Evolutionary conservation across 73 alveolate genomes (phyloP).

Genomic region (Paramecium caudatum): DNA sequence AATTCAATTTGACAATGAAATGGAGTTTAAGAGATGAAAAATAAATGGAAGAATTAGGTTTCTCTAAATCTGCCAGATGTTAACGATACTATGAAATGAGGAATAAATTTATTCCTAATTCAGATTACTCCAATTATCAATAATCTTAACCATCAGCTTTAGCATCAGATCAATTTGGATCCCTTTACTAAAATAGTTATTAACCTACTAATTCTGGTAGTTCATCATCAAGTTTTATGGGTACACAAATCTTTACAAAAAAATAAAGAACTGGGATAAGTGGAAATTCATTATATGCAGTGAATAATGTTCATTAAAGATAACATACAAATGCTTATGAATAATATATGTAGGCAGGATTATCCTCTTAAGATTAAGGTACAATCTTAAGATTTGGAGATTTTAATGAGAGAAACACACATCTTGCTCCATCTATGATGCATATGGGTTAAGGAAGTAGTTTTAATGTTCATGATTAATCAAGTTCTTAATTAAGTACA

Average conservation of each 20-base stretch:
- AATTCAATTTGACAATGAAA: slow-evolving; percentile 64
- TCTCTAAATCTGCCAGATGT: slow-evolving; percentile 67
- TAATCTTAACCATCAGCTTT: slow-evolving; percentile 1
- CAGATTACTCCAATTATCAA: slow-evolving; percentile 21
- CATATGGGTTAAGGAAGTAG: slow-evolving; percentile 54
- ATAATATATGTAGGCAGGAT: slow-evolving; percentile 44
- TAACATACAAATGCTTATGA: slow-evolving; percentile 45
- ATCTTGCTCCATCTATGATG: slow-evolving; percentile 44
- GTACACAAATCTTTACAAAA: background rate
- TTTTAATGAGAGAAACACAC: background rate
- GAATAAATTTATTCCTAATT: slow-evolving; percentile 19
- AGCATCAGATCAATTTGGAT: background rate
- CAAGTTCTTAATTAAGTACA: slow-evolving; percentile 21
- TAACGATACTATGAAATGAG: slow-evolving; percentile 67
- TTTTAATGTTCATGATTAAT: slow-evolving; percentile 62
- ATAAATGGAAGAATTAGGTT: slow-evolving; percentile 75
- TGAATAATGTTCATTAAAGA: slow-evolving; percentile 40
- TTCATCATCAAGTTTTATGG: background rate
- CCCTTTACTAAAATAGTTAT: slow-evolving; percentile 1
- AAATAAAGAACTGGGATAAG: background rate
- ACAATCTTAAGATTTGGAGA: slow-evolving; percentile 38
- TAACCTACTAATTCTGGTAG: background rate
- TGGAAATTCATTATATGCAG: too few species aligned
- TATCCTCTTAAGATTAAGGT: background rate
- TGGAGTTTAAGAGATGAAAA: slow-evolving; percentile 78